Evolutionary conservation across 176 grass and related monocot species (phyloP).

Genomic region (Paspalum notatum): DNA sequence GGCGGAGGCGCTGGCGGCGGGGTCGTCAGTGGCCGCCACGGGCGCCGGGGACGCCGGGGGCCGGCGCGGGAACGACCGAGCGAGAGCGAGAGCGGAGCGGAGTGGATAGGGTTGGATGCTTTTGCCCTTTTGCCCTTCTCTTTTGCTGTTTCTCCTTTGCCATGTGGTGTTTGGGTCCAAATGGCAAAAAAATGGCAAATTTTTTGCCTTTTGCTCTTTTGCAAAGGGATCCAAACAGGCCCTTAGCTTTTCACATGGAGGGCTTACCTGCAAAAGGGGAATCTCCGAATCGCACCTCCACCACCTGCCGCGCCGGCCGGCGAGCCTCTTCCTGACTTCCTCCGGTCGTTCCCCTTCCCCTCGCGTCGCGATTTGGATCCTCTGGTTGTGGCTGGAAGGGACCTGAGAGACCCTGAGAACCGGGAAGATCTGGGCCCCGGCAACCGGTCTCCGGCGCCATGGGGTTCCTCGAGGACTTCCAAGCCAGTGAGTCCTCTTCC

Average conservation of each 20-base stretch:
- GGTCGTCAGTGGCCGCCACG: too few relatives aligned
- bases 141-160: too few relatives aligned
- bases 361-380: not conserved
- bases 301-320: slow-evolving; percentile 35
- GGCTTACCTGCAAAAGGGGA: slow-evolving; percentile 35
- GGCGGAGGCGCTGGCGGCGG: too few relatives aligned
- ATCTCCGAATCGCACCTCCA: slow-evolving; percentile 11
- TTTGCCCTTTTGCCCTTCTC: too few relatives aligned
- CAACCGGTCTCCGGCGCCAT: slow-evolving; percentile 26
- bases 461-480: slow-evolving; percentile 75
- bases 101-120: too few relatives aligned
- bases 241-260: not conserved
- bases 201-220: too few relatives aligned
- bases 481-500: slow-evolving; percentile 59
- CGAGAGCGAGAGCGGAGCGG: too few relatives aligned
- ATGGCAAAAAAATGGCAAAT: too few relatives aligned
- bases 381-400: not conserved
- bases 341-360: slow-evolving; percentile 1
- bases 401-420: not conserved
- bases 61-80: too few relatives aligned
- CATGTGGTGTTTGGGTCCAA: too few relatives aligned
- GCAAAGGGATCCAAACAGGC: too few relatives aligned
- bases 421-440: not conserved
- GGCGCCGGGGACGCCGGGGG: too few relatives aligned
- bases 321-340: slow-evolving; percentile 26